phyloP scores from a whole-genome alignment of 345 rosid species.

The Citrus sp. region DNA sequence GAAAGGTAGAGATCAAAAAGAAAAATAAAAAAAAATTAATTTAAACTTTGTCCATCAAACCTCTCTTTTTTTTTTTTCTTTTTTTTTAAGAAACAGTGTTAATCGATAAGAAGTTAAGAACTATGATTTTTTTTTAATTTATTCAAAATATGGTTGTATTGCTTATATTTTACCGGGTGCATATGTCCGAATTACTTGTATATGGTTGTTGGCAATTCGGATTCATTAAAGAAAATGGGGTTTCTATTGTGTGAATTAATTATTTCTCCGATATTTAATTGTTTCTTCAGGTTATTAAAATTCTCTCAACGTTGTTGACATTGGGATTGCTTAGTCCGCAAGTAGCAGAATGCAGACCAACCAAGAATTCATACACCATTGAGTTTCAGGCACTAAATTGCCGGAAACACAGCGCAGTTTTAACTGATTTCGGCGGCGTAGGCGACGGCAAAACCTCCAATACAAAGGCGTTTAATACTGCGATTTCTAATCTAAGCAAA shows the following conservation, averaged over 20 bases:
- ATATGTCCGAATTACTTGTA: too few species aligned
- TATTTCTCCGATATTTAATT: too few species aligned
- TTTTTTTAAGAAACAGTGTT: too few species aligned
- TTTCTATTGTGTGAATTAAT: too few species aligned
- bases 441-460: conserved; percentile 76
- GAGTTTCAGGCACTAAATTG: conserved; percentile 46
- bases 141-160: too few species aligned
- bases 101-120: too few species aligned
- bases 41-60: too few species aligned
- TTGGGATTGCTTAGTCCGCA: conserved; percentile 20
- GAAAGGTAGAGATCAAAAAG: too few species aligned
- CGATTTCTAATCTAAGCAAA: conserved; percentile 46
- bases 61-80: too few species aligned
- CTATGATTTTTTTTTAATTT: too few species aligned
- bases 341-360: conserved; percentile 13
- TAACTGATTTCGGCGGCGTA: conserved; percentile 72
- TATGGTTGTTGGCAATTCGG: neutral
- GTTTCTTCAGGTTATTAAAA: conserved; percentile 23
- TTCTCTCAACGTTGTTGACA: conserved; percentile 8
- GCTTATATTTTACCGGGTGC: neutral
- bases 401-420: conserved; percentile 55
- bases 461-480: conserved; percentile 52
- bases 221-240: too few species aligned
- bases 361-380: neutral
- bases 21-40: too few species aligned